Conservation (phyloP, 2,329 filamentous ascomycete species). For the Aspergillus tamarii region DNA sequence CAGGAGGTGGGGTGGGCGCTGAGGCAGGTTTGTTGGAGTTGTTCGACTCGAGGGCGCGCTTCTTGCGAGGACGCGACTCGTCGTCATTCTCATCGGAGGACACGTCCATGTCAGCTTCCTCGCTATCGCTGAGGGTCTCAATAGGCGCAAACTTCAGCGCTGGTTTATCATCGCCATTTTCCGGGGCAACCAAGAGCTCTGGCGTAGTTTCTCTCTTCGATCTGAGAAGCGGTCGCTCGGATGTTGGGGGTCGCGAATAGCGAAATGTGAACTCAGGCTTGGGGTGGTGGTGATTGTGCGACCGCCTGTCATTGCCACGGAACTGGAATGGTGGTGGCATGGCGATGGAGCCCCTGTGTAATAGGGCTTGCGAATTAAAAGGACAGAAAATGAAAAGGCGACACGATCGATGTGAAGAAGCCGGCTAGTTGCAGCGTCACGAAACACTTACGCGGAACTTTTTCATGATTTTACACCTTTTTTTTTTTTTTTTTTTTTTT, state of each 20-base stretch:
- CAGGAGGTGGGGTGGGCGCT: constrained; percentile 32
- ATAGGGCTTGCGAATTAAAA: not conserved
- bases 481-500: constrained; percentile 4
- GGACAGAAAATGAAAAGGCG: not conserved
- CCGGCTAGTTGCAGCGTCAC: not conserved
- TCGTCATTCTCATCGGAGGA: constrained; percentile 42
- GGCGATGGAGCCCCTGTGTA: constrained; percentile 1
- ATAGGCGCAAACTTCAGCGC: constrained; percentile 40
- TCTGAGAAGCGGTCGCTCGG: constrained; percentile 42
- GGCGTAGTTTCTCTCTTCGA: constrained; percentile 39
- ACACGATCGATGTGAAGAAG: not conserved
- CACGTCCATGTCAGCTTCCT: constrained; percentile 50
- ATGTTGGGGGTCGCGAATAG: constrained; percentile 37
- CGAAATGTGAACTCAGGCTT: constrained; percentile 46
- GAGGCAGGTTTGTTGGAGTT: constrained; percentile 15
- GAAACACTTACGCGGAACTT: not conserved
- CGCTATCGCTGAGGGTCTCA: constrained; percentile 48
- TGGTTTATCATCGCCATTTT: constrained; percentile 30
- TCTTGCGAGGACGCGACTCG: constrained; percentile 42
- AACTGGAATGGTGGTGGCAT: constrained; percentile 37
- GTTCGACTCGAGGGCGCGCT: constrained; percentile 35
- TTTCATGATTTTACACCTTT: no score
- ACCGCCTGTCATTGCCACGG: constrained; percentile 34
- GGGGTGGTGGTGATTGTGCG: constrained; percentile 22
- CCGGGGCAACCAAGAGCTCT: constrained; percentile 33